Evolutionary conservation across 1,284 basidiomycete species (phyloP), one percentile per base, ranked within the genome.

Genomic region (Kwoniella shivajii): DNA sequence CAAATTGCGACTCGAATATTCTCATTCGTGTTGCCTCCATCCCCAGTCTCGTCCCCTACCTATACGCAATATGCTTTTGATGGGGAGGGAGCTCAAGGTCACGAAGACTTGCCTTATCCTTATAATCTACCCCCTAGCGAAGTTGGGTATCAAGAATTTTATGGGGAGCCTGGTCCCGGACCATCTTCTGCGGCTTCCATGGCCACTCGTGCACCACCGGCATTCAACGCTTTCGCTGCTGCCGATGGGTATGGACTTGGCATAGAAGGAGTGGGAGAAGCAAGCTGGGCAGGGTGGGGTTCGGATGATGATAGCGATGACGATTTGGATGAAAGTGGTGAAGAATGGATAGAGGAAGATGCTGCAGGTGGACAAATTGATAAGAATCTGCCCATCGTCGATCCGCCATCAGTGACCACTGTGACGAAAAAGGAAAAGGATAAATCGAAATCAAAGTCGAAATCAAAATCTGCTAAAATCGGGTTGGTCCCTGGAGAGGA

Each of bases 1-100:
- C 96, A 98, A 80, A 99, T 99, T 69, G 92, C 95, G 30, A 95
- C 95, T 43, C 88, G 95, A 54, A 94, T 92, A 49, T 99, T 99
- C 79, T 89, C 94, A 74, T 99, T 98, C 77, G 86, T 96, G 52
- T 85, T 97, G 10, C 94, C 92, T 18, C 81, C 80, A 6, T 72
- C 77, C 33, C 66, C 71, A 29, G 64, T 66, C 26, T 57, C 61
- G 14, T 74, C 74, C 5, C 74, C 74, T 0, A 48, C 52, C 14
- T 67, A 68, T 39, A 57, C 54, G 6, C 58, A 65, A n/a, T 61
- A 66, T 46, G 54, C 52, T 34, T 42, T 66, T 29, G 65, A 68
- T 36, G 57, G 61, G 33, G 37, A 48, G 29, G 50, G 52, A 7
- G 43, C 60, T 39, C 24, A 51, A 63, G 31, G 36, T 55, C 3